A percentile compares a stretch with the other conserved stretches of the same genome.
Conservation (phyloP, 1,139 yeast species). For the Sugiyamaella castrensis region DNA sequence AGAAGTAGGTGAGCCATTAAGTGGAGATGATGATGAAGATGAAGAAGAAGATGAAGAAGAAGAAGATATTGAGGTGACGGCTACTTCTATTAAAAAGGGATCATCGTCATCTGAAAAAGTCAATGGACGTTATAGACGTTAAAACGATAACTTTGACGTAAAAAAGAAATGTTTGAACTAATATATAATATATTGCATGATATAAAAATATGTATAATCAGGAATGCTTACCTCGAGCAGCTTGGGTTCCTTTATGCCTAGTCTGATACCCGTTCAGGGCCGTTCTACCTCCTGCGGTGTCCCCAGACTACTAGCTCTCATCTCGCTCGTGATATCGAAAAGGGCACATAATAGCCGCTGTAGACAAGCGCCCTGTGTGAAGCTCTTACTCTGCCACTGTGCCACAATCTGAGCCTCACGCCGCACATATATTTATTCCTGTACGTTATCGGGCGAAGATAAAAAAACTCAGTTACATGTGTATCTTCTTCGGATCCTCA, state of each 20-base stretch:
- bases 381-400: neutral
- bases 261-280: neutral
- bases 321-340: neutral
- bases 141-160: neutral
- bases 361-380: neutral
- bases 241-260: too few species aligned
- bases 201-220: neutral
- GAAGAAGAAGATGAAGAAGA: slow-evolving; percentile 30
- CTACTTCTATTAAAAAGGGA: too few species aligned
- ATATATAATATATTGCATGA: slow-evolving; percentile 12
- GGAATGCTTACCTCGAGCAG: too few species aligned
- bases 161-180: neutral
- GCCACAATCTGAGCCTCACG: too few species aligned
- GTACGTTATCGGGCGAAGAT: too few species aligned
- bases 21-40: slow-evolving; percentile 21
- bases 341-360: neutral
- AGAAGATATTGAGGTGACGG: slow-evolving; percentile 14
- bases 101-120: slow-evolving; percentile 1
- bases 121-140: slow-evolving; percentile 15
- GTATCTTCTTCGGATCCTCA: too few species aligned
- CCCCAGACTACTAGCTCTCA: neutral
- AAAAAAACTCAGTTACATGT: too few species aligned
- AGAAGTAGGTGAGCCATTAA: slow-evolving; percentile 23
- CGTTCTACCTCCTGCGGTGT: neutral
- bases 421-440: too few species aligned